Conservation (phyloP, 306 rosid species). For the Acacia melanoxylon region DNA sequence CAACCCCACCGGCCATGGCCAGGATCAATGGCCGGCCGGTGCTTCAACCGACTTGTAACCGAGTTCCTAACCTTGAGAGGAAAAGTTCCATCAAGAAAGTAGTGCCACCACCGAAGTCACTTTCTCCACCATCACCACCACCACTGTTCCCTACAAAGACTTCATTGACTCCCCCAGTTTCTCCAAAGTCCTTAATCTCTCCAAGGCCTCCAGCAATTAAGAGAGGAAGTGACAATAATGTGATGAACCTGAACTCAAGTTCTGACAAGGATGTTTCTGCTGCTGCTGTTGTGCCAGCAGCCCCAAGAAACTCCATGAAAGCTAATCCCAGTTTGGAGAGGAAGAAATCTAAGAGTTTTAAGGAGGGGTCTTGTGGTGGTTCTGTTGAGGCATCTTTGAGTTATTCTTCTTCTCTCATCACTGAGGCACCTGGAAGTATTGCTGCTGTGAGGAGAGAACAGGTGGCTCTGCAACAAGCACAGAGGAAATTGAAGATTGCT, state of each 20-base stretch:
- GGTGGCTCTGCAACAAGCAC: slow-evolving; percentile 88
- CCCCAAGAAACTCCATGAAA: slow-evolving; percentile 46
- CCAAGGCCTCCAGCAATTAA: slow-evolving; percentile 66
- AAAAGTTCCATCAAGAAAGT: slow-evolving; percentile 67
- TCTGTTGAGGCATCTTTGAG: slow-evolving; percentile 62
- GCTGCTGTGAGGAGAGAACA: slow-evolving; percentile 96
- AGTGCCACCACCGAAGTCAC: slow-evolving; percentile 46
- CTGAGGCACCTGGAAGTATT: slow-evolving; percentile 91
- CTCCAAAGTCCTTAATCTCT: slow-evolving; percentile 53
- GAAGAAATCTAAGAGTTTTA: slow-evolving; percentile 89
- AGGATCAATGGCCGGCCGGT: slow-evolving; percentile 78
- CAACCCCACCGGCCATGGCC: slow-evolving; percentile 39
- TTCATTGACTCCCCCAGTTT: slow-evolving; percentile 59
- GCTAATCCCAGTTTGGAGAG: slow-evolving; percentile 68
- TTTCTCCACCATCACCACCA: slow-evolving; percentile 41
- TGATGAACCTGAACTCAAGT: slow-evolving; percentile 55
- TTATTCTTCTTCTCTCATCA: slow-evolving; percentile 76
- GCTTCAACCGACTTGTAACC: slow-evolving; percentile 87
- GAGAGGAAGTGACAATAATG: slow-evolving; percentile 65
- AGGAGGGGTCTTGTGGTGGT: slow-evolving; percentile 43
- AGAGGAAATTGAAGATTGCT: slow-evolving; percentile 86
- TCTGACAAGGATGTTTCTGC: slow-evolving; percentile 56
- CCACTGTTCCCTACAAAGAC: slow-evolving; percentile 36
- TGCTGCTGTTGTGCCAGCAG: slow-evolving; percentile 8
- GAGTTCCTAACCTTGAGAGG: slow-evolving; percentile 70